Evolutionary conservation across 352 stramenopile genomes (phyloP).

Genomic region (Phytophthora constricta): DNA sequence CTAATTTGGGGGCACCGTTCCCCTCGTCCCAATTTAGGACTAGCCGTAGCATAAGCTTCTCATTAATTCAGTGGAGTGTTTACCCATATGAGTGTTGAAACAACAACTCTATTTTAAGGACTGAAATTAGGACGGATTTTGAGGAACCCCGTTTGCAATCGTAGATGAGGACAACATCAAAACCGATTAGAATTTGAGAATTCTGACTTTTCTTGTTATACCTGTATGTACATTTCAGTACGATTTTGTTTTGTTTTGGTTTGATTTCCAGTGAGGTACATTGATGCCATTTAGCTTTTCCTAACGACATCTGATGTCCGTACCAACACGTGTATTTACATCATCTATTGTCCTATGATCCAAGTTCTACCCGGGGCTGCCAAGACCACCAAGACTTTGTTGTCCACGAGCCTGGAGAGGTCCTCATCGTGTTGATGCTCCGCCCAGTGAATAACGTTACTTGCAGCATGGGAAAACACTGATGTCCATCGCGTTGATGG

Average conservation of each 20-base stretch:
- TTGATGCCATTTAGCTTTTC: background rate
- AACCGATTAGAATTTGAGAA: too few relatives aligned
- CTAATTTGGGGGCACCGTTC: too few relatives aligned
- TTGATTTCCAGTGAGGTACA: background rate
- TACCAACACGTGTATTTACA: background rate
- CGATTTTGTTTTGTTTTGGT: background rate
- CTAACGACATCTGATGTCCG: background rate
- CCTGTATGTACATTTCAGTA: too few relatives aligned
- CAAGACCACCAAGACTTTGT: background rate
- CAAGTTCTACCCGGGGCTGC: background rate
- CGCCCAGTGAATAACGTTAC: background rate
- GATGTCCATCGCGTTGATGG: background rate
- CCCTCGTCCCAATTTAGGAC: too few relatives aligned
- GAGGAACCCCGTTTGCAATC: too few relatives aligned
- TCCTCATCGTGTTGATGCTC: background rate
- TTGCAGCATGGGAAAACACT: background rate
- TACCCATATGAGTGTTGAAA: too few relatives aligned
- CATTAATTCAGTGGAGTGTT: too few relatives aligned
- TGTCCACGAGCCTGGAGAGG: background rate
- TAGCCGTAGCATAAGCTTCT: too few relatives aligned
- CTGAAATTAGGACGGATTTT: too few relatives aligned
- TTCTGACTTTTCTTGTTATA: too few relatives aligned
- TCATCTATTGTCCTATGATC: background rate
- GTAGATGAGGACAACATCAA: too few relatives aligned
- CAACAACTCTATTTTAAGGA: too few relatives aligned